Base-by-base conservation (phyloP, 768 basidiomycete genomes). In the Exsudoporus frostii region DNA sequence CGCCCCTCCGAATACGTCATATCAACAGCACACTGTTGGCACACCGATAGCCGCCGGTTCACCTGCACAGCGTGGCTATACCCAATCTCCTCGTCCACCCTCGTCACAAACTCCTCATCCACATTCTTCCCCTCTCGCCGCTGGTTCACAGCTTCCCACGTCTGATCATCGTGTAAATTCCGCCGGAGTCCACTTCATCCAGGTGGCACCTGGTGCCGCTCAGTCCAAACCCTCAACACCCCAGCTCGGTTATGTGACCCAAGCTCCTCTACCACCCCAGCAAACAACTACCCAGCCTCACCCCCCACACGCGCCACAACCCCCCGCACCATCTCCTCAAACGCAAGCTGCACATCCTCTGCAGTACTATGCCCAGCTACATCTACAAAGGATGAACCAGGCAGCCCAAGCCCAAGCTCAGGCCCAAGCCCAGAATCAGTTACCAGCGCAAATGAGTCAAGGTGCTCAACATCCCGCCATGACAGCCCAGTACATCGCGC, bases 61-160 rank as follows among this genome's bases (percentile, higher is more conserved):
- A 20, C 69, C 69, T 41, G 68, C 68, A 27, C 69, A 64, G 39
- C 66, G 70, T 34, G 65, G 66, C 17, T 70, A 71, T 57, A 70
- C 69, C 38, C 69, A 70, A 45, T 71, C 69, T 24, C 69, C 69
- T 34, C 70, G 69, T 24, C 68, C 68, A 27, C 63, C 66, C 15
- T 70, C 68, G 36, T 69, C 69, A 7, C 68, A 70, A 56, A 44
- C 68, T 15, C 58, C 54, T 19, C 68, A 59, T 51, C 51, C 58
- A 19, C 68, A 61, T 38, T 71, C 68, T 25, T 70, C 69, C 14
- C 69, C 69, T 45, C 68, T 62, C 3, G 60, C 56, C 5, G 22
- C 60, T 1, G 68, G 70, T 46, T 66, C 63, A 9, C 69, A 70
- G 27, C 62, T 68, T 41, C 66, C 70, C 10, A 44, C 54, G 15